Conservation (phyloP, 805 yeast genomes). For the Kodamaea jinghongensis region DNA sequence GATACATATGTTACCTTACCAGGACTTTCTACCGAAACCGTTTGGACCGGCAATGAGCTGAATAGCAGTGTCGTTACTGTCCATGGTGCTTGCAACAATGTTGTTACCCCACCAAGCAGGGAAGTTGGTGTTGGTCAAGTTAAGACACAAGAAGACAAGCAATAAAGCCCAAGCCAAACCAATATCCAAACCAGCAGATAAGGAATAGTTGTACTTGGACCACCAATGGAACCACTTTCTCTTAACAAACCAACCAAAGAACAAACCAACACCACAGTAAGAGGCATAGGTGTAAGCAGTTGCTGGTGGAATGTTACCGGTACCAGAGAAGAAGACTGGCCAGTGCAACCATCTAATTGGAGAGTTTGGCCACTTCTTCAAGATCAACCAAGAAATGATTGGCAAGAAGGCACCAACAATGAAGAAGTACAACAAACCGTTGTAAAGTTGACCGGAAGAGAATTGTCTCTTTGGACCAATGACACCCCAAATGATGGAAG, state of each 20-base stretch:
- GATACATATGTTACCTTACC: conserved; percentile 34
- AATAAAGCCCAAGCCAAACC: conserved; percentile 36
- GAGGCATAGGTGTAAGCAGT: conserved; percentile 65
- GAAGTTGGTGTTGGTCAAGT: conserved; percentile 17
- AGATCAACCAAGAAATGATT: conserved; percentile 34
- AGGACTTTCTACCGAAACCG: conserved; percentile 49
- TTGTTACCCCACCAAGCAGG: conserved; percentile 68
- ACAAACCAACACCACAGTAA: conserved; percentile 41
- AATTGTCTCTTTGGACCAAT: conserved; percentile 30
- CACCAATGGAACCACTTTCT: conserved; percentile 43
- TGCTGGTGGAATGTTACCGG: conserved; percentile 71
- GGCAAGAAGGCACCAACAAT: conserved; percentile 38
- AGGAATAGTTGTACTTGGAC: conserved; percentile 44
- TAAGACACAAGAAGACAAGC: conserved; percentile 24
- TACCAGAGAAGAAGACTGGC: conserved; percentile 45
- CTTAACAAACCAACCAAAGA: conserved; percentile 39
- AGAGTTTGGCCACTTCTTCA: conserved; percentile 42
- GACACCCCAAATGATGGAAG: conserved; percentile 44
- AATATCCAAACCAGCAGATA: conserved; percentile 45
- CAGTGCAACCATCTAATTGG: conserved; percentile 23
- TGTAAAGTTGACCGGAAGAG: conserved; percentile 19
- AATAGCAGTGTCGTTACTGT: conserved; percentile 31
- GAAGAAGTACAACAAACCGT: conserved; percentile 38
- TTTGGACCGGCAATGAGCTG: conserved; percentile 28
- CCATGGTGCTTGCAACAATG: conserved; percentile 41